Base-by-base conservation (phyloP, 2,329 filamentous ascomycete genomes). In the Penicillium sp. region DNA sequence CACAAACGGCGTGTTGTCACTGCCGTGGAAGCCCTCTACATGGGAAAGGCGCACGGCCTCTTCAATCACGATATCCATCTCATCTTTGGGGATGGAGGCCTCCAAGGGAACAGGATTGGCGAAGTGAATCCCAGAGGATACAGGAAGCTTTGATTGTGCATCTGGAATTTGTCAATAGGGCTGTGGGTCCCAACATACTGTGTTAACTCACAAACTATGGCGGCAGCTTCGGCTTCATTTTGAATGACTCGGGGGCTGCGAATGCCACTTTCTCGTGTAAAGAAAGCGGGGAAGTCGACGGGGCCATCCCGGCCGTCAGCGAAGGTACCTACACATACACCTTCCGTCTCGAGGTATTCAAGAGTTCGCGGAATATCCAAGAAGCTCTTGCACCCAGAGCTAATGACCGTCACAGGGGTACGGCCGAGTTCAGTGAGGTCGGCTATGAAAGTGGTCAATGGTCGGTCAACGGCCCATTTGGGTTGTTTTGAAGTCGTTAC, bases 301-400 rank as follows among this genome's bases (percentile, higher is more conserved):
- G 79, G 72, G 1, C 83, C 86, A 22, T 74, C 71, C 31, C 88
- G 80, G 1, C 88, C 89, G 69, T 95, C 89, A 19, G 89, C 85
- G 73, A 97, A 99, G 2, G 93, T 97, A 3, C 84, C 87, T 1
- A 96, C 90, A 31, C 86, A 80, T 18, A 89, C 90, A 79, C 77
- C 77, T 54, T 86, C 79, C 0, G 83, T 87, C 63, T 87, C 83
- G 3, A 87, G 75, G 60, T 83, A 85, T 73, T 99, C 93, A 4
- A 99, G 77, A 0, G 93, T 99, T 44, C 89, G 80, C 2, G 87
- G 84, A 52, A 96, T 90, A 65, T 99, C 93, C 31, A 99, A 77
- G 69, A 99, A 97, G 54, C 92, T 93, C 74, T 99, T 99, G 74
- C 89, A 95, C 12, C 93, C 93, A 57, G 88, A 89, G 69, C 86